Percentiles rank a stretch among this genome's conserved stretches.
These are phyloP conservation scores for Picea engelmannii DNA, from an alignment of 83 land plant species.

Conservation along the genomic window DNA sequence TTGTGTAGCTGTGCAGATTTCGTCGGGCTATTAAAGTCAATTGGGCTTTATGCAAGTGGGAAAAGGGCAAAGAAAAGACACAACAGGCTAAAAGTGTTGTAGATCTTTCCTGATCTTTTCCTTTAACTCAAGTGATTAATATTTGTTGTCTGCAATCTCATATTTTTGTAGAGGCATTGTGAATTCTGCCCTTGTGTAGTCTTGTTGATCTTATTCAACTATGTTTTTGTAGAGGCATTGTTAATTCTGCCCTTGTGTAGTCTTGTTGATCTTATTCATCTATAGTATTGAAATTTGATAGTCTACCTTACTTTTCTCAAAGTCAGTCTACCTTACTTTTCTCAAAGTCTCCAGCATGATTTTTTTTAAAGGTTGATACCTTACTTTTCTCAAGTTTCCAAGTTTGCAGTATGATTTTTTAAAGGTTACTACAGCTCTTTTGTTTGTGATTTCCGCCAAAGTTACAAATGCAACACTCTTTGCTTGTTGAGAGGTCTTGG, in stretches of 20 bases:
- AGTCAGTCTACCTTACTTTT: too few species aligned
- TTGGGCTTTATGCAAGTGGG: slow-evolving; percentile 98
- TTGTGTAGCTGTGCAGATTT: slow-evolving; percentile 52
- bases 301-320: too few species aligned
- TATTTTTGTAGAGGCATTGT: background rate
- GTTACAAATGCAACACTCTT: slow-evolving; percentile 93
- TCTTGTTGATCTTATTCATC: too few species aligned
- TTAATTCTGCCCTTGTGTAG: too few species aligned
- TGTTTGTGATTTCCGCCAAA: slow-evolving; percentile 99
- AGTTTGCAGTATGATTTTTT: background rate
- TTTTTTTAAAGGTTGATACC: too few species aligned
- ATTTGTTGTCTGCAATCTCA: background rate
- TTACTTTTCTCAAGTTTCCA: too few species aligned
- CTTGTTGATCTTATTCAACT: background rate
- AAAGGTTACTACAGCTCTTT: slow-evolving; percentile 91
- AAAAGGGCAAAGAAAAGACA: slow-evolving; percentile 84
- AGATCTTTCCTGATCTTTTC: background rate
- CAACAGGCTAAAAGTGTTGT: slow-evolving; percentile 59
- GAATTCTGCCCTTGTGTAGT: background rate
- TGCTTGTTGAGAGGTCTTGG: slow-evolving; percentile 45
- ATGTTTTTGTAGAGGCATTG: too few species aligned
- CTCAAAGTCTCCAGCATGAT: too few species aligned
- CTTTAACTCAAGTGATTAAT: background rate
- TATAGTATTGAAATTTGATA: background rate
- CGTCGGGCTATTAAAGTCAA: slow-evolving; percentile 98